Base-by-base conservation (phyloP, 140 eudicot genomes). In the Bidens hawaiensis region DNA sequence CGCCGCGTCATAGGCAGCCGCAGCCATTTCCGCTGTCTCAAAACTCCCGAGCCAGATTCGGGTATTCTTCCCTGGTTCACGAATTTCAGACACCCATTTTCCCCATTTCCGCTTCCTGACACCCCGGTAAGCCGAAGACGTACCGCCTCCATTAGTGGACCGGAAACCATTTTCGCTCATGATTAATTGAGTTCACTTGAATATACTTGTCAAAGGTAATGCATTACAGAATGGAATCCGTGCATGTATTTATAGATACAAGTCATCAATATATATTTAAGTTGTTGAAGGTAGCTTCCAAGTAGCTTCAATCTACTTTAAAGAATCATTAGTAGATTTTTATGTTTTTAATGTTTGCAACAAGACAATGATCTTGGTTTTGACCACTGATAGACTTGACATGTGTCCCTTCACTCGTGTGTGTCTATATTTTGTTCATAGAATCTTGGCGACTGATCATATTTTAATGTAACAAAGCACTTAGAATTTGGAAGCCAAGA, bases 31-130 rank as follows among this genome's bases (percentile, higher is more conserved):
- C 1, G 94, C 77, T 7, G 95, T 85, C 77, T 85, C 91, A 21
- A 85, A 89, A 43, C 95, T 89, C 41, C 97, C 97, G 0, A 89
- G 78, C 97, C 97, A 89, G 46, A 89, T 85, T 40, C 97, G 45
- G 0, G 95, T 66, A 18, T 68, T 80, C 43, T 80, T 85, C 21
- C 97, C 88, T 0, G 95, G 95, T 65, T 85, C 97, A 53, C 97
- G 88, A 13, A 89, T 89, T 60, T 89, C 96, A 0, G 91, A 82
- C 46, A 89, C 97, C 97, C 97, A 89, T 72, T 81, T 82, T 1
- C 97, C 97, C 95, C 95, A 89, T 78, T 80, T 85, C 56, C 97
- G 33, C 72, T 85, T 89, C 43, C 97, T 72, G 8, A 89, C 97
- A 10, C 97, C 95, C 3, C 85, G 49, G 70, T 89, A 89, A 4